A percentile compares a stretch with the other conserved stretches of the same genome.
Evolutionary conservation across 176 grass and related monocot species (phyloP).

Genomic region (Carex cristatella): DNA sequence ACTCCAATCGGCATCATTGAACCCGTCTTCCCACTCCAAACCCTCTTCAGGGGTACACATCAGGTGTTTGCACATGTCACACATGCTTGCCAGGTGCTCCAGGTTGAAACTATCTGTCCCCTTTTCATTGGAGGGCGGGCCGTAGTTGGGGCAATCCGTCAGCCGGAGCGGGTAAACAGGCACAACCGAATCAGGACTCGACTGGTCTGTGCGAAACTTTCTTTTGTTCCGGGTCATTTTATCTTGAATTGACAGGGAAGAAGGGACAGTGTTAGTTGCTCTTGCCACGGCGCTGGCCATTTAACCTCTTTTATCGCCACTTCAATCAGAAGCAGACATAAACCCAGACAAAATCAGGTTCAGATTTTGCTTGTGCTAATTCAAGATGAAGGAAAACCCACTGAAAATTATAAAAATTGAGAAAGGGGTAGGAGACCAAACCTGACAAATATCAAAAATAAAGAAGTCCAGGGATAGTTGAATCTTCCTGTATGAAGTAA

Average conservation of each 20-base stretch:
- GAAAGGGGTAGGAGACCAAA: neutral
- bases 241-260: conserved; percentile 45
- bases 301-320: neutral
- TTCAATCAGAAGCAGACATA: neutral
- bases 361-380: neutral
- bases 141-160: conserved; percentile 50
- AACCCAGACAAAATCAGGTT: neutral
- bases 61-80: conserved; percentile 51
- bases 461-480: neutral
- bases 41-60: conserved; percentile 30
- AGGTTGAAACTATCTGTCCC: conserved; percentile 38
- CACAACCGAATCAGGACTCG: conserved; percentile 36
- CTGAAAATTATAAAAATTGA: neutral
- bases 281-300: conserved; percentile 38
- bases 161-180: conserved; percentile 41
- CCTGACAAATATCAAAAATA: neutral
- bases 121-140: conserved; percentile 53
- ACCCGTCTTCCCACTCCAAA: conserved; percentile 46
- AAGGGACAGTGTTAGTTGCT: conserved; percentile 25
- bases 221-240: conserved; percentile 84
- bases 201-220: conserved; percentile 75
- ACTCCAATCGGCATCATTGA: conserved; percentile 66
- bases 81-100: conserved; percentile 42
- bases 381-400: neutral
- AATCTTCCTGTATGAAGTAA: neutral